Evolutionary conservation across 352 stramenopile genomes (phyloP).

Genomic region (Pythium sukuiense): DNA sequence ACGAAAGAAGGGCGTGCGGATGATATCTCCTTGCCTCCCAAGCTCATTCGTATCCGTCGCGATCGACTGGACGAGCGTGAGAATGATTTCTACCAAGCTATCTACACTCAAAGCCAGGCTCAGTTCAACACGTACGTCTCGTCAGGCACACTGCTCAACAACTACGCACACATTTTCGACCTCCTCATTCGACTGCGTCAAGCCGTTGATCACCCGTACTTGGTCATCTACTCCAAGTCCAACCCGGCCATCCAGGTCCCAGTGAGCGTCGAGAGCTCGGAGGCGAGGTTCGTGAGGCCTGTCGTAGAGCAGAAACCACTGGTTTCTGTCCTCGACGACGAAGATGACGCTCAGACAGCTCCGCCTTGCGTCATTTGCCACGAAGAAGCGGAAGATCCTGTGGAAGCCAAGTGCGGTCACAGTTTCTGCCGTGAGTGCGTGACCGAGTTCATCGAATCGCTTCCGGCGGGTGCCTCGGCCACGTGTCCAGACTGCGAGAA

Average conservation of each 20-base stretch:
- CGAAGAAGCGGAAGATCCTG: slow-evolving; percentile 89
- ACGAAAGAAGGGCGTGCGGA: slow-evolving; percentile 98
- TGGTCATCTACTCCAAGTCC: slow-evolving; percentile 92
- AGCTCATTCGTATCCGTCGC: slow-evolving; percentile 87
- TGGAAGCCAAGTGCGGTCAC: slow-evolving; percentile 89
- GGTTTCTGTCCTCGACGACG: slow-evolving; percentile 29
- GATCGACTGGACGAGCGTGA: slow-evolving; percentile 88
- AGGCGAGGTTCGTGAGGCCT: slow-evolving; percentile 25
- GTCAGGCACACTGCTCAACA: slow-evolving; percentile 98
- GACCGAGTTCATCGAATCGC: slow-evolving; percentile 76
- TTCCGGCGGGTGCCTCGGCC: slow-evolving; percentile 53
- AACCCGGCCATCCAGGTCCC: slow-evolving; percentile 78
- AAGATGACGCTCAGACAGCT: slow-evolving; percentile 8
- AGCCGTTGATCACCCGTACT: slow-evolving; percentile 98
- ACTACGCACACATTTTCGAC: slow-evolving; percentile 99
- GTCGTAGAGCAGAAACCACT: slow-evolving; percentile 72
- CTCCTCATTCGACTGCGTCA: slow-evolving; percentile 97
- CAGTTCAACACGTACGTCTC: slow-evolving; percentile 99
- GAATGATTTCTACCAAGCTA: slow-evolving; percentile 99
- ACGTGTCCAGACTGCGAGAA: slow-evolving; percentile 82
- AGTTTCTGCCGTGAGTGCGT: slow-evolving; percentile 91
- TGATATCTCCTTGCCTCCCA: slow-evolving; percentile 91
- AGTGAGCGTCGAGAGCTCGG: slow-evolving; percentile 15
- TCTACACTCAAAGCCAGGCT: slow-evolving; percentile 96
- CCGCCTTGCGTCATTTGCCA: slow-evolving; percentile 90